These are phyloP conservation scores for Bryoglossum gracile DNA, from an alignment of 495 filamentous ascomycete species.

Conservation along the genomic window DNA sequence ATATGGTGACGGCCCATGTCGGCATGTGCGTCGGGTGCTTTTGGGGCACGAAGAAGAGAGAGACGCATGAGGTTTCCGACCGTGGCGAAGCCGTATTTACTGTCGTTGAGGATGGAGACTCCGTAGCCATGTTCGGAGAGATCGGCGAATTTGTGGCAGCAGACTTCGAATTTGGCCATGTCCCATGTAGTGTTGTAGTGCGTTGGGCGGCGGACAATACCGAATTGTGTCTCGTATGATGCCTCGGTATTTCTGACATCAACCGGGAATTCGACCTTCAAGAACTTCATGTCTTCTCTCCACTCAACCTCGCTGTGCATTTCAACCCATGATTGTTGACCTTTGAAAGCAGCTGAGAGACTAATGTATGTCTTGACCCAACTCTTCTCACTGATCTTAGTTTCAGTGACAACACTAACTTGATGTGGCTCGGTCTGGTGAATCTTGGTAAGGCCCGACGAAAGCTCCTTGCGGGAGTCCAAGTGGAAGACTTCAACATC, in stretches of 20 bases:
- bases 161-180: slow-evolving; percentile 99
- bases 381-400: slow-evolving; percentile 77
- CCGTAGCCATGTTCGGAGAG: slow-evolving; percentile 88
- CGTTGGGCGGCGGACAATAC: slow-evolving; percentile 78
- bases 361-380: slow-evolving; percentile 83
- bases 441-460: slow-evolving; percentile 56
- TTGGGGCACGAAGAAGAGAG: slow-evolving; percentile 82
- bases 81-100: slow-evolving; percentile 95
- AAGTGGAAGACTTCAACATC: slow-evolving; percentile 96
- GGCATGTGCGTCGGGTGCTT: slow-evolving; percentile 90
- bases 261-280: slow-evolving; percentile 98
- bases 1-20: slow-evolving; percentile 92
- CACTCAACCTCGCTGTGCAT: slow-evolving; percentile 81
- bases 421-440: slow-evolving; percentile 65
- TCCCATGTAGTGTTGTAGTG: slow-evolving; percentile 97
- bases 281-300: slow-evolving; percentile 93
- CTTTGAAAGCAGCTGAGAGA: slow-evolving; percentile 57
- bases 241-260: slow-evolving; percentile 88
- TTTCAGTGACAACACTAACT: slow-evolving; percentile 72
- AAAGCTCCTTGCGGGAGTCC: slow-evolving; percentile 72
- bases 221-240: slow-evolving; percentile 93
- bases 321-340: slow-evolving; percentile 65
- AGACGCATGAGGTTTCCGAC: slow-evolving; percentile 87
- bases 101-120: slow-evolving; percentile 90
- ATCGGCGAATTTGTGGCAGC: slow-evolving; percentile 97